A percentile compares a stretch with the other conserved stretches of the same genome.
phyloP scores from a whole-genome alignment of 2,329 filamentous ascomycete species.

The Escovopsis weberi region DNA sequence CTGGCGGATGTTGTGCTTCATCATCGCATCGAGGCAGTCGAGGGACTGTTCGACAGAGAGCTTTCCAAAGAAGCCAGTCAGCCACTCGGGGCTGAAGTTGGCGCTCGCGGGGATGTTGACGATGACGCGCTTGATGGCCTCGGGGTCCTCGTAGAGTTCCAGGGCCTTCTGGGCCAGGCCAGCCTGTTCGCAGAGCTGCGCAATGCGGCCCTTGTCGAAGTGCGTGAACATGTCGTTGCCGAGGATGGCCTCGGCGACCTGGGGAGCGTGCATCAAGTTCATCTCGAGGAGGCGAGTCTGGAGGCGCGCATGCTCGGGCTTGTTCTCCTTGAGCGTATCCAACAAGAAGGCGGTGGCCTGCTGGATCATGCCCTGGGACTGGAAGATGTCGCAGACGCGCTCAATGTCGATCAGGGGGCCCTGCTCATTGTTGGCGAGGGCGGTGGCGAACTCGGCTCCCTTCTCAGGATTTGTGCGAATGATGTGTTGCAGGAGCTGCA shows the following conservation, averaged over 20 bases:
- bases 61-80: constrained; percentile 84
- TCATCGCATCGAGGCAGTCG: constrained; percentile 90
- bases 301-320: constrained; percentile 79
- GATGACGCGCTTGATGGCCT: constrained; percentile 77
- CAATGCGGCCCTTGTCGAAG: constrained; percentile 84
- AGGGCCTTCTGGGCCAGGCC: constrained; percentile 75
- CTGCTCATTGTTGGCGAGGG: constrained; percentile 76
- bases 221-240: constrained; percentile 98
- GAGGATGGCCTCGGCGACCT: constrained; percentile 94
- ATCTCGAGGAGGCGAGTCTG: constrained; percentile 95
- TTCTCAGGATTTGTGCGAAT: constrained; percentile 85
- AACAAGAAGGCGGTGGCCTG: constrained; percentile 96
- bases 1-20: constrained; percentile 91
- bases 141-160: constrained; percentile 87
- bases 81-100: constrained; percentile 81
- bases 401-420: constrained; percentile 84
- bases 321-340: constrained; percentile 89
- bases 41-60: constrained; percentile 91
- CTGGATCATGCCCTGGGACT: constrained; percentile 94
- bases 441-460: constrained; percentile 85
- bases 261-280: constrained; percentile 91
- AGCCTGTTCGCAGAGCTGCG: constrained; percentile 83
- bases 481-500: constrained; percentile 81
- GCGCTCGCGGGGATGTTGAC: constrained; percentile 69
- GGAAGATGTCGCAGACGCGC: constrained; percentile 93